Evolutionary conservation across 371 early-diverging fungal genomes (phyloP).

Genomic region (Neoconidiobolus thromboides): DNA sequence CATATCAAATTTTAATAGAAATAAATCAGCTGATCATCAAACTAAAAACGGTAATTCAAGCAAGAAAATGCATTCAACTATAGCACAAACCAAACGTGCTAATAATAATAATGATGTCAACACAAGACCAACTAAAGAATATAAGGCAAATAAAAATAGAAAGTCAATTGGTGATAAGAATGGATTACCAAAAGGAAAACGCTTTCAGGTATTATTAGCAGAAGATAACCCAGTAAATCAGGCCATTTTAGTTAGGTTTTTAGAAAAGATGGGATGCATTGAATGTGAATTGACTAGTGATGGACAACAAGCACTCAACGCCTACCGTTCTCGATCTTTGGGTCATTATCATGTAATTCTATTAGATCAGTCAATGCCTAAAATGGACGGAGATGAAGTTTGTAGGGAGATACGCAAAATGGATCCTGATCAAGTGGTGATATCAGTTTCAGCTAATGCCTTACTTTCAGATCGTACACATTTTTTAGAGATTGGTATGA

Average conservation of each 20-base stretch:
- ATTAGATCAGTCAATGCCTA: slow-evolving; percentile 8
- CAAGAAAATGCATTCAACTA: too few relatives aligned
- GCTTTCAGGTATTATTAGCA: slow-evolving; percentile 5
- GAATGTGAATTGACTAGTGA: slow-evolving; percentile 2
- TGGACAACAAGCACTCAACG: slow-evolving; percentile 5
- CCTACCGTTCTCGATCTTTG: neutral
- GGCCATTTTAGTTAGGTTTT: slow-evolving; percentile 1
- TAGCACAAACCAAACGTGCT: too few relatives aligned
- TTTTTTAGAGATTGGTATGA: slow-evolving; percentile 7
- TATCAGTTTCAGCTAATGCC: slow-evolving; percentile 6
- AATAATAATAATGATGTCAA: too few relatives aligned
- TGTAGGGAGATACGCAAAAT: slow-evolving; percentile 4
- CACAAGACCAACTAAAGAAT: neutral
- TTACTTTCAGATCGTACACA: slow-evolving; percentile 2
- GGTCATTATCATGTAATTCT: slow-evolving; percentile 3
- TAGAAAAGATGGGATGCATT: slow-evolving; percentile 4
- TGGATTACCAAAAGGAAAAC: neutral
- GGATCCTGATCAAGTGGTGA: slow-evolving; percentile 2
- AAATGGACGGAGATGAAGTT: slow-evolving; percentile 7
- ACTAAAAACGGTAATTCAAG: neutral
- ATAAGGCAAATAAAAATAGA: neutral
- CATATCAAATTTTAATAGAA: neutral
- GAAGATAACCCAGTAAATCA: slow-evolving; percentile 9
- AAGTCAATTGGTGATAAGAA: neutral
- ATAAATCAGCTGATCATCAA: neutral